A percentile compares a stretch with the other conserved stretches of the same genome.
These are phyloP conservation scores for Rhynchosporium secalis DNA, from an alignment of 2,329 filamentous ascomycete species.

Conservation along the genomic window DNA sequence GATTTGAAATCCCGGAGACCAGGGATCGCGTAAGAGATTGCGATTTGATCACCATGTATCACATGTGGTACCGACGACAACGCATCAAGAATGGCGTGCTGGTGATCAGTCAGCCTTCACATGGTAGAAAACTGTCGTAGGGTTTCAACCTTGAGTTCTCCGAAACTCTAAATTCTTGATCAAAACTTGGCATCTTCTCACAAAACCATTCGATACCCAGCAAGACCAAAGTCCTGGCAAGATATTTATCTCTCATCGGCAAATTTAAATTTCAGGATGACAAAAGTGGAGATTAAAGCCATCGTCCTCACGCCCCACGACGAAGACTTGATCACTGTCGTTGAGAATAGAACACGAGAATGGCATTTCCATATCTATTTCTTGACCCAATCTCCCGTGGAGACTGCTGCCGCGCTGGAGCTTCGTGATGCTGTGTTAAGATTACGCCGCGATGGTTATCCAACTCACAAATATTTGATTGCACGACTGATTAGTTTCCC, in stretches of 20 bases:
- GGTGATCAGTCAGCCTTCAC: not conserved
- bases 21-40: no score
- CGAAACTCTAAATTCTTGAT: no score
- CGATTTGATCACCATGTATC: no score
- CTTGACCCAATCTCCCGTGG: conserved; percentile 14
- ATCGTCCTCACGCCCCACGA: not conserved
- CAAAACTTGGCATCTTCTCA: not conserved
- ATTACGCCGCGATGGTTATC: conserved; percentile 16
- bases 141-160: no score
- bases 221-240: no score
- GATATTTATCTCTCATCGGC: not conserved
- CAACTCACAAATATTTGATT: not conserved
- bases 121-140: no score
- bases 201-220: not conserved
- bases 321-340: conserved; percentile 15
- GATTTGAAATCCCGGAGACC: no score
- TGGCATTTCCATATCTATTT: conserved; percentile 22
- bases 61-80: not conserved
- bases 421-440: conserved; percentile 19
- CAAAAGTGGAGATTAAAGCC: not conserved
- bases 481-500: not conserved
- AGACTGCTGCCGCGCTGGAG: conserved; percentile 14
- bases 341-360: conserved; percentile 13
- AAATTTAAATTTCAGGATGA: not conserved
- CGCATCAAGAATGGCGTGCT: conserved; percentile 3